Base-by-base conservation (phyloP, 306 rosid species). In the Medicago arabica region DNA sequence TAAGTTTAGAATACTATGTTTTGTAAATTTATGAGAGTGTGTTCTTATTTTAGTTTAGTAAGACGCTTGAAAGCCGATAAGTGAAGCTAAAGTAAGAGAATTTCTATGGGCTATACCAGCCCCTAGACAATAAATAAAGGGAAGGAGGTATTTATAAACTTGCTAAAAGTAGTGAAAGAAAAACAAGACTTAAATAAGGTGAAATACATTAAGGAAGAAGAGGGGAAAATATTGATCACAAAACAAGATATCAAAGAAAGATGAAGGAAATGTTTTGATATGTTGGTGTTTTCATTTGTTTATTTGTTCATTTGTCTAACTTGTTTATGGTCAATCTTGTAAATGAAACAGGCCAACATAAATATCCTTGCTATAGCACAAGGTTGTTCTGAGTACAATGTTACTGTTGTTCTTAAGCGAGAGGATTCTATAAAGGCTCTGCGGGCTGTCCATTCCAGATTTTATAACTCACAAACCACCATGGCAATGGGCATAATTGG, bases 341-440 rank as follows among this genome's bases (percentile, higher is more conserved):
- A 41, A 69, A 47, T 58, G 62, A 50, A 83, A 87, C 92, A 95
- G 99, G 99, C 97, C 64, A 92, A 86, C 81, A 86, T 95, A 68
- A 95, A 95, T 83, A 92, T 95, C 54, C 99, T 96, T 46, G 99
- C 99, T 79, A 95, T 95, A 74, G 99, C 99, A 68, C 99, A 95
- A 89, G 99, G 99, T 83, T 95, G 97, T 76, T 84, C 92, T 7
- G 99, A 95, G 90, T 92, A 92, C 87, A 95, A 95, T 80, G 86
- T 95, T 11, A 95, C 97, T 13, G 97, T 95, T 18, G 97, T 95
- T 43, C 23, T 95, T 54, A 95, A 88, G 88, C 86, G 91, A 70
- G 97, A 92, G 82, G 97, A 95, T 80, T 92, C 97, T 79, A 84
- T 95, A 81, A 92, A 86, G 83, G 99, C 97, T 83, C 75, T 95